Conservation (phyloP, 208 protist genomes). For the Angomonas desouzai region DNA sequence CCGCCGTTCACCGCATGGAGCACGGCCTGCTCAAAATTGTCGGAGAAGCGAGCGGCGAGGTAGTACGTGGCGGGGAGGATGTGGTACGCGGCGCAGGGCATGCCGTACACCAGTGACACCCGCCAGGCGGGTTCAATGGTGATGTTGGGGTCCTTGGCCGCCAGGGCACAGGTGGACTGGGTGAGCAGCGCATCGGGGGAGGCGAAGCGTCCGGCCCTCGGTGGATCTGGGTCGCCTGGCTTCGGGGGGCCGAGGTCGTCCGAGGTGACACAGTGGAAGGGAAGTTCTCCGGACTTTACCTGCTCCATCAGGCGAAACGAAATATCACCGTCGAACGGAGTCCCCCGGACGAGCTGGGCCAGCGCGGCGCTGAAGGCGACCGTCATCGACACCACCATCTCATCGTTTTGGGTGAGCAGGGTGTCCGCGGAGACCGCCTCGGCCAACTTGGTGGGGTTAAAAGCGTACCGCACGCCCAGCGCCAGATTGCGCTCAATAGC, state of each 20-base stretch:
- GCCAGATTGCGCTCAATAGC: conserved; percentile 27
- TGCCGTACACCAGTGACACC: conserved; percentile 27
- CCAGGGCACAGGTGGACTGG: conserved; percentile 25
- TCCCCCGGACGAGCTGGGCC: conserved; percentile 22
- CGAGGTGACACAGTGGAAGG: conserved; percentile 26
- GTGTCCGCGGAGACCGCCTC: conserved; percentile 22
- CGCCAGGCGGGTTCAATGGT: conserved; percentile 29
- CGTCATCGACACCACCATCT: conserved; percentile 30
- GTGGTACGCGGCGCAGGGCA: conserved; percentile 36
- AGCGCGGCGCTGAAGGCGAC: conserved; percentile 36
- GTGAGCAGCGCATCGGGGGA: conserved; percentile 35
- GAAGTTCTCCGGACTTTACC: conserved; percentile 24
- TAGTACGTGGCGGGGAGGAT: conserved; percentile 34
- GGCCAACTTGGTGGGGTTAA: conserved; percentile 17
- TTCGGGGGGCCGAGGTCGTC: conserved; percentile 18
- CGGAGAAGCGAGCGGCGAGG: conserved; percentile 28
- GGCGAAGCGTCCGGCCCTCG: conserved; percentile 23
- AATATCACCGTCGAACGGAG: conserved; percentile 24
- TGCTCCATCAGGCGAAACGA: conserved; percentile 19
- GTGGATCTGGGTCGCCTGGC: conserved; percentile 20
- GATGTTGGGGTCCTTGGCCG: conserved; percentile 22
- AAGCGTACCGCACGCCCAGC: conserved; percentile 23
- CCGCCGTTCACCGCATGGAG: conserved; percentile 34
- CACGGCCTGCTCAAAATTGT: conserved; percentile 31
- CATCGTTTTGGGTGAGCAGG: conserved; percentile 27